These are phyloP conservation scores for Phytopythium helicoides DNA, from an alignment of 352 stramenopile species.

Conservation along the genomic window DNA sequence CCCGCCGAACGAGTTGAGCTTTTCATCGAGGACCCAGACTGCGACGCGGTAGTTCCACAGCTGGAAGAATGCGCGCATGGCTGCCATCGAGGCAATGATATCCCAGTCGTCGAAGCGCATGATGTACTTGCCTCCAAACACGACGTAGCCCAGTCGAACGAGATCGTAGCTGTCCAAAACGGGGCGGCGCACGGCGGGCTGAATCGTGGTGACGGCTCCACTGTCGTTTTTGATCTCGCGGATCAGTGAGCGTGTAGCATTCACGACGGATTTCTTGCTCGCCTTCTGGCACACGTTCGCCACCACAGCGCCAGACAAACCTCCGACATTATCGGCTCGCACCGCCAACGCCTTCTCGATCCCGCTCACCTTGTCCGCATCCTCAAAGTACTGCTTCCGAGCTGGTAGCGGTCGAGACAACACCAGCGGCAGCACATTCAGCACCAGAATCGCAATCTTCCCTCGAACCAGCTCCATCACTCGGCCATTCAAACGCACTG, in stretches of 20 bases:
- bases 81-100: slow-evolving; percentile 10
- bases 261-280: background rate
- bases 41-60: slow-evolving; percentile 24
- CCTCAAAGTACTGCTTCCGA: background rate
- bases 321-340: background rate
- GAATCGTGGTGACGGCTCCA: background rate
- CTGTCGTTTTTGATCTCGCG: too few species aligned
- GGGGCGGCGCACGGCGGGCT: background rate
- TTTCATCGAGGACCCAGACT: slow-evolving; percentile 15
- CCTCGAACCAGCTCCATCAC: slow-evolving; percentile 12
- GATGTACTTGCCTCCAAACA: slow-evolving; percentile 19
- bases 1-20: background rate
- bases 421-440: too few species aligned
- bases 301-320: background rate
- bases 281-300: background rate
- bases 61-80: slow-evolving; percentile 9
- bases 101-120: slow-evolving; percentile 21
- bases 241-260: too few species aligned
- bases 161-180: slow-evolving; percentile 23
- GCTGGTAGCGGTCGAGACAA: background rate
- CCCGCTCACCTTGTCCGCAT: background rate
- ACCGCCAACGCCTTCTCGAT: background rate
- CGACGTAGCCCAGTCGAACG: slow-evolving; percentile 18
- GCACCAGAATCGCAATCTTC: too few species aligned
- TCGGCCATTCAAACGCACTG: slow-evolving; percentile 15